phyloP scores from a whole-genome alignment of 768 basidiomycete genomes.

The Filobasidium wieringae region DNA sequence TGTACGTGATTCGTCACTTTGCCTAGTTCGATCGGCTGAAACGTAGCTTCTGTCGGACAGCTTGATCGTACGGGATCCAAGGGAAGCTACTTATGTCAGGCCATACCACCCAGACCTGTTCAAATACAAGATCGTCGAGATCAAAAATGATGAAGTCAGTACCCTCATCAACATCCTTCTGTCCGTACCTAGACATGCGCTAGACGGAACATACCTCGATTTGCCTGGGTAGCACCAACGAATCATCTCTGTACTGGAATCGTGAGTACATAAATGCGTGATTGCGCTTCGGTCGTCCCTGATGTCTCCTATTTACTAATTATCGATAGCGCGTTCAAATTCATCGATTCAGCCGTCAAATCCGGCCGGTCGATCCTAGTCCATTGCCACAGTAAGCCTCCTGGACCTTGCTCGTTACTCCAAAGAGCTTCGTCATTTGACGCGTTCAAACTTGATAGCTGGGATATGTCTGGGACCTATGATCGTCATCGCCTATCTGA shows the following conservation, averaged over 20 bases:
- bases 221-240: constrained; percentile 30
- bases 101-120: constrained; percentile 34
- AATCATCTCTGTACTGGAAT: constrained; percentile 32
- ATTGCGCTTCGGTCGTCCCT: not conserved
- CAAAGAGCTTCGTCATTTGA: not conserved
- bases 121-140: constrained; percentile 35
- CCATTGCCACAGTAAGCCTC: constrained; percentile 34
- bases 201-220: not conserved
- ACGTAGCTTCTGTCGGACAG: constrained; percentile 10
- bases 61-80: constrained; percentile 33
- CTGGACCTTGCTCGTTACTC: not conserved
- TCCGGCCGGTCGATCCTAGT: constrained; percentile 32
- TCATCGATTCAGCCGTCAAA: constrained; percentile 31
- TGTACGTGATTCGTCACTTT: constrained; percentile 22
- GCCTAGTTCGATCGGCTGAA: not conserved
- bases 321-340: constrained; percentile 15
- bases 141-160: constrained; percentile 35
- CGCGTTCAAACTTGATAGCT: constrained; percentile 16
- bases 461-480: constrained; percentile 36
- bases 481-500: constrained; percentile 37
- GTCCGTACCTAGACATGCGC: not conserved
- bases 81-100: constrained; percentile 32
- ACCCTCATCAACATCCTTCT: not conserved
- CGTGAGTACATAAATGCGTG: constrained; percentile 6
- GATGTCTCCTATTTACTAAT: not conserved